These are phyloP conservation scores for Rubia yunnanensis DNA, from an alignment of 257 asterid genomes.

Conservation along the genomic window DNA sequence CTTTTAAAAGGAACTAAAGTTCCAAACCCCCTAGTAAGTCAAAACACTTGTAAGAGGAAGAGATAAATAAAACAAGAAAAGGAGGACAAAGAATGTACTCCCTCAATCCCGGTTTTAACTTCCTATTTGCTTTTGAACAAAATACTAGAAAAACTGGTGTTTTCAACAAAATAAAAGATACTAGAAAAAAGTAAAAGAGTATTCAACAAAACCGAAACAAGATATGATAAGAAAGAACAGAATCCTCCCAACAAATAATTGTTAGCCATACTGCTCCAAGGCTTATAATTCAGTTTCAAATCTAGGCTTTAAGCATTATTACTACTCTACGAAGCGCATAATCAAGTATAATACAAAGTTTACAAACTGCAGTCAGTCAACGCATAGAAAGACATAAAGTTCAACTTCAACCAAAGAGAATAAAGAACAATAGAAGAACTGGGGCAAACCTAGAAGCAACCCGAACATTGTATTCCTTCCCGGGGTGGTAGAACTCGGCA, in stretches of 20 bases:
- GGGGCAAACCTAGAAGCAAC: slow-evolving; percentile 41
- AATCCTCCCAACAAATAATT: not conserved
- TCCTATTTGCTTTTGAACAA: too few species aligned
- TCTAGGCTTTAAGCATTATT: not conserved
- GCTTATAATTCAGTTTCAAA: not conserved
- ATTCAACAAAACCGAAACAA: not conserved
- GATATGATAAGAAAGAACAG: not conserved
- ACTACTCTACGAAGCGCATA: not conserved
- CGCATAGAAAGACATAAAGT: not conserved
- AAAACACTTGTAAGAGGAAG: not conserved
- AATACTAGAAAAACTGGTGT: too few species aligned
- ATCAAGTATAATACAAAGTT: not conserved
- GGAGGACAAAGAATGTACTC: not conserved
- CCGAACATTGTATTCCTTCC: slow-evolving; percentile 40
- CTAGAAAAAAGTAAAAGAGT: not conserved
- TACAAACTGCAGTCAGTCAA: not conserved
- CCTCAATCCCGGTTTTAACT: too few species aligned
- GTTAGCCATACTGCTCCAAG: not conserved
- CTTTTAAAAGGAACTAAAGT: not conserved
- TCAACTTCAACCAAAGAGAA: not conserved
- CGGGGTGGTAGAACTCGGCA: slow-evolving; percentile 44
- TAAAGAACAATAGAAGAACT: not conserved
- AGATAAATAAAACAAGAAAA: too few species aligned
- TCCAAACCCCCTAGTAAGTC: not conserved
- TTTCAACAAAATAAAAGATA: not conserved